Evolutionary conservation across 2,329 filamentous ascomycete genomes (phyloP).

Genomic region (Sporothrix schenckii): DNA sequence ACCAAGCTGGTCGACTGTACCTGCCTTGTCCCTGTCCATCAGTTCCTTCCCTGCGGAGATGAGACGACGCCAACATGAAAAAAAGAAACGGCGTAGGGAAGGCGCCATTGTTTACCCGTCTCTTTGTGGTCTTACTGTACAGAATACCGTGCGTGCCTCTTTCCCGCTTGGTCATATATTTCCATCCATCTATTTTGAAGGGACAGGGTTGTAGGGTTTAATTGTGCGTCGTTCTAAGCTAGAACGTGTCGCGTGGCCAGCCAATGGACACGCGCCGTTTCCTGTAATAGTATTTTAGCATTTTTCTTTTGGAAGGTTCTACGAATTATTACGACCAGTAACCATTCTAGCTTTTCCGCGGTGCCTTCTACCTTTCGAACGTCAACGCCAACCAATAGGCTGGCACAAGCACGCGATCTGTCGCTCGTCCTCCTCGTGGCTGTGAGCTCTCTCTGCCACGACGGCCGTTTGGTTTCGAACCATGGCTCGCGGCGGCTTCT

Average conservation of each 20-base stretch:
- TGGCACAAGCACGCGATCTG: slow-evolving; percentile 24
- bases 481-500: too few relatives aligned
- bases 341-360: background rate
- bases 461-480: too few relatives aligned
- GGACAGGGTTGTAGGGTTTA: slow-evolving; percentile 14
- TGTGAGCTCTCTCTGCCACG: background rate
- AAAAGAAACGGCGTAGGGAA: slow-evolving; percentile 17
- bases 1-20: too few relatives aligned
- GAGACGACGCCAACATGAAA: slow-evolving; percentile 29
- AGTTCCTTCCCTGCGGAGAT: slow-evolving; percentile 31
- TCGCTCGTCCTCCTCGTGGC: background rate
- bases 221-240: slow-evolving; percentile 3
- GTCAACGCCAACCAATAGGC: slow-evolving; percentile 23
- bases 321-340: too few relatives aligned
- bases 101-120: slow-evolving; percentile 7
- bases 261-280: slow-evolving; percentile 35
- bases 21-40: slow-evolving; percentile 11
- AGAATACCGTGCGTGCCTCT: background rate
- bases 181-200: slow-evolving; percentile 19
- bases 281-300: background rate
- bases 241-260: slow-evolving; percentile 35
- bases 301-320: background rate
- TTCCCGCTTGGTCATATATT: background rate
- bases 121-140: background rate
- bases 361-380: background rate